phyloP scores from a whole-genome alignment of 495 filamentous ascomycete genomes.

The Annulohypoxylon bovei region DNA sequence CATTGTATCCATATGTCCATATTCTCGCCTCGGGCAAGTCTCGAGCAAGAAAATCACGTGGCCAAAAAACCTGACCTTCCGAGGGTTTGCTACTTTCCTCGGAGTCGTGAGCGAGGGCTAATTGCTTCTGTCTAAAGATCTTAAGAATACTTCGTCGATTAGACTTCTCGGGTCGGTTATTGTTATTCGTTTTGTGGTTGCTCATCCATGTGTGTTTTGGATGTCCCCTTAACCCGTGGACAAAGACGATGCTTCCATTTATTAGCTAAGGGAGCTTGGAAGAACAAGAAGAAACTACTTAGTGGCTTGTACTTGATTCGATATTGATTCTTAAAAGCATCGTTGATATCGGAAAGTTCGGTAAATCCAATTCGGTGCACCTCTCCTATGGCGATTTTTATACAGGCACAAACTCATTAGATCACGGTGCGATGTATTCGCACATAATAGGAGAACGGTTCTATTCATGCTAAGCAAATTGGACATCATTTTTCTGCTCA shows the following conservation, averaged over 20 bases:
- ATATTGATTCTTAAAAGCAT: neutral
- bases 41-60: constrained; percentile 46
- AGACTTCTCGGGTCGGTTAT: neutral
- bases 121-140: neutral
- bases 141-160: neutral
- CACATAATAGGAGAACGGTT: too few species aligned
- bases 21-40: constrained; percentile 53
- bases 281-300: neutral
- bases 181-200: neutral
- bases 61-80: constrained; percentile 47
- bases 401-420: neutral
- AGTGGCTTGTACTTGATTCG: neutral
- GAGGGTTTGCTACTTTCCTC: neutral
- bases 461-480: too few species aligned
- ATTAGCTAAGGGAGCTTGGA: neutral
- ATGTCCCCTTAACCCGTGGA: neutral
- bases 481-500: too few species aligned
- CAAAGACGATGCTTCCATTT: neutral
- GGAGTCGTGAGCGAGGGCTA: neutral
- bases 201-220: neutral
- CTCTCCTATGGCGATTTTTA: neutral
- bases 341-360: neutral
- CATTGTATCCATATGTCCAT: constrained; percentile 58
- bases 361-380: neutral
- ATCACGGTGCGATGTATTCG: neutral